Evolutionary conservation across 345 rosid species (phyloP), one percentile per base, ranked within the genome.

Genomic region (Leavenworthia alabamica): DNA sequence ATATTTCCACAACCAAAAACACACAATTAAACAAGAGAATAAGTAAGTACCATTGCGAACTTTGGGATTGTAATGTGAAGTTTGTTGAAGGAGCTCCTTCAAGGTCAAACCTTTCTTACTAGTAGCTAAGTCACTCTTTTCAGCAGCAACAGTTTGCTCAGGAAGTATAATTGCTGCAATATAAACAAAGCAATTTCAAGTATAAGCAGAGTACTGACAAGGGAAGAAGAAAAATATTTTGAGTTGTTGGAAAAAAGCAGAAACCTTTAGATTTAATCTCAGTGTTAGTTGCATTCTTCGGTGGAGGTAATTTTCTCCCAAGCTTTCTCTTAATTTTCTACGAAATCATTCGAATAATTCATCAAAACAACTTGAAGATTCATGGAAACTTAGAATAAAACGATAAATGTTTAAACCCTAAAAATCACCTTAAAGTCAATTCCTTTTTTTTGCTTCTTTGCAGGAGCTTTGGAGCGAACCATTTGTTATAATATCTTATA

Each of bases 271-370:
- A 93, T 44, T 82, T 89, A 68, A 86, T 77, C 77, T 89, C 87
- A 11, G 96, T 93, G 79, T 83, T 81, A 1, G 99, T 93, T 1
- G 89, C 82, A 74, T 89, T 89, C 77, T 82, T 83, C 8, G 94
- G 81, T 4, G 94, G 99, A 5, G 97, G 96, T 79, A 93, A 72
- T 47, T 82, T 93, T 71, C 88, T 76, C 10, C 97, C 94, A 0
- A 93, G 79, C 83, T 93, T 89, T 32, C 98, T 75, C 78, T 86
- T 88, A 35, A 91, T 84, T 91, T 91, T 91, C 96, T 88, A 75
- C 70, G 41, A 40, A 70, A 28, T 28, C 3, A 49, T 15, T 40
- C 2, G 4, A 58, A 16, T 4, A 32, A 11, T 27, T 19, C 20
- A 48, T 39, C 47, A 22, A 44, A 40, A 35, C 5, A n/a, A 5